phyloP scores from a whole-genome alignment of 345 rosid species.

The Viola odorata region DNA sequence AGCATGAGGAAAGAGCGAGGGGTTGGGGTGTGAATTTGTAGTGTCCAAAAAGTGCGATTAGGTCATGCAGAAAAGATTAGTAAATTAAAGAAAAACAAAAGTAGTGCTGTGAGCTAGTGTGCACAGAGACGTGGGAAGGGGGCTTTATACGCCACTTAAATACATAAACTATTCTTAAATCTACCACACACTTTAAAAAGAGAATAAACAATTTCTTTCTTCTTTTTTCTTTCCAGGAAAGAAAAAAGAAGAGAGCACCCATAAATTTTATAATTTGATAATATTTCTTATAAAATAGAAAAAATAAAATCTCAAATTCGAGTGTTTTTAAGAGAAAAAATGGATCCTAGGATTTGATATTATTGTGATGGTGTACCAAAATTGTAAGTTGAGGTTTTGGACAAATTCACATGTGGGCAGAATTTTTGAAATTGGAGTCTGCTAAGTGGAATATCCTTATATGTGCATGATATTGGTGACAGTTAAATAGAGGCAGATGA shows the following conservation, averaged over 20 bases:
- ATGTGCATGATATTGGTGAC: constrained; percentile 9
- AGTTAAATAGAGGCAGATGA: constrained; percentile 16
- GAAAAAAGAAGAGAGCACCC: neutral
- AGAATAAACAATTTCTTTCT: constrained; percentile 16
- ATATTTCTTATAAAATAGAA: too few species aligned
- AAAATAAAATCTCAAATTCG: neutral
- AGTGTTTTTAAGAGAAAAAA: too few species aligned
- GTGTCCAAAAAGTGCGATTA: constrained; percentile 24
- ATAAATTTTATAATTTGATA: too few species aligned
- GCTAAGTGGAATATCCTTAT: constrained; percentile 5
- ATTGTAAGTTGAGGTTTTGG: neutral
- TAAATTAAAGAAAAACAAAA: too few species aligned
- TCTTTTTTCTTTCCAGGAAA: neutral
- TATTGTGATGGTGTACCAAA: neutral
- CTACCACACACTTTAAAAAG: constrained; percentile 29
- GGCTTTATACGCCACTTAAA: constrained; percentile 38
- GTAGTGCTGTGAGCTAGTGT: constrained; percentile 6
- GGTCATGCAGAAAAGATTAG: too few species aligned
- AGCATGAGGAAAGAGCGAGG: constrained; percentile 24
- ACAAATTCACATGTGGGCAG: constrained; percentile 4
- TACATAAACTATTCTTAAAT: constrained; percentile 20
- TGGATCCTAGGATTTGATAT: neutral
- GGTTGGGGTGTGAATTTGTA: constrained; percentile 44
- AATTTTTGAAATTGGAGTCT: neutral
- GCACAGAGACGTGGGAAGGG: constrained; percentile 8